These are phyloP conservation scores for Desmodesmus armatus DNA, from an alignment of 139 green algal species.

Conservation along the genomic window DNA sequence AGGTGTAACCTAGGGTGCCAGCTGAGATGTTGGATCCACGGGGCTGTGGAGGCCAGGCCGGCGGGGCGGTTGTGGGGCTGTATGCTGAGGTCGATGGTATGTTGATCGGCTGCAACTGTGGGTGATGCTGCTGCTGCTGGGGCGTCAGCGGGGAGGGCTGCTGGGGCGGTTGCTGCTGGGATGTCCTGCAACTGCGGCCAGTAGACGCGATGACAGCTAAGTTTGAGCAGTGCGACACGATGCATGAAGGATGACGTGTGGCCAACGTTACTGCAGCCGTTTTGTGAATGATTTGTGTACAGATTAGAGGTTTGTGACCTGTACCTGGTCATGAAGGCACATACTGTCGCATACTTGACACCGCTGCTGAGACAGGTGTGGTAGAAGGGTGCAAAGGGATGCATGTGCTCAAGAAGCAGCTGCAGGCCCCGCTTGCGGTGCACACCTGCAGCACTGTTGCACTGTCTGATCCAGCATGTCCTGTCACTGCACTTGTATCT, in stretches of 20 bases:
- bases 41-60: background rate
- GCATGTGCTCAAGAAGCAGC: background rate
- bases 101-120: background rate
- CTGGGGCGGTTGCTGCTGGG: background rate
- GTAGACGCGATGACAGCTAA: too few relatives aligned
- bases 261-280: too few relatives aligned
- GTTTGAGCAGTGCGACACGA: too few relatives aligned
- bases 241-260: too few relatives aligned
- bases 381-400: too few relatives aligned
- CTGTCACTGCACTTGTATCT: background rate
- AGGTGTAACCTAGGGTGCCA: constrained; percentile 26
- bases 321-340: background rate
- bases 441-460: background rate
- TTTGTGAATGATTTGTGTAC: too few relatives aligned
- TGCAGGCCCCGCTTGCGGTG: too few relatives aligned
- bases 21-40: constrained; percentile 4
- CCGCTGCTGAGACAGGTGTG: background rate
- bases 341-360: background rate
- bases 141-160: too few relatives aligned
- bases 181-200: background rate
- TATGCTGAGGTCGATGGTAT: background rate
- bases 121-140: background rate
- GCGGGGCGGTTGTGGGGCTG: background rate
- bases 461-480: background rate
- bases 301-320: too few relatives aligned